A percentile compares a stretch with the other conserved stretches of the same genome.
phyloP scores from a whole-genome alignment of 768 basidiomycete species.

The Amanita phalloides region DNA sequence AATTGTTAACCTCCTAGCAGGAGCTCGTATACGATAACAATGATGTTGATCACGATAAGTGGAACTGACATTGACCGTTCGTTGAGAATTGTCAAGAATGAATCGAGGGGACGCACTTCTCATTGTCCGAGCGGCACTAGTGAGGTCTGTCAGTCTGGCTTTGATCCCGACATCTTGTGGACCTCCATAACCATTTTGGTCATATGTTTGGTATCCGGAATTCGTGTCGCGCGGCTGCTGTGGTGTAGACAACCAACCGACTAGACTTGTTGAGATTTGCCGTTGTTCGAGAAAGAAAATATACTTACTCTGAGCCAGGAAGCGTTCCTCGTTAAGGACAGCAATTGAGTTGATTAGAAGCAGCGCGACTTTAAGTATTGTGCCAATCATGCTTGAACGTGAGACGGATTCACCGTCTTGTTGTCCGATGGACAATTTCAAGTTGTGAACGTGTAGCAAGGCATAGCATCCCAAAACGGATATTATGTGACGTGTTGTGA shows the following conservation, averaged over 20 bases:
- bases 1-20: slow-evolving; percentile 38
- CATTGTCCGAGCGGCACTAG: slow-evolving; percentile 94
- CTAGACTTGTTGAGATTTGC: slow-evolving; percentile 29
- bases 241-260: slow-evolving; percentile 75
- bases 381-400: slow-evolving; percentile 33
- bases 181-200: slow-evolving; percentile 48
- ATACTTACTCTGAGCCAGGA: slow-evolving; percentile 79
- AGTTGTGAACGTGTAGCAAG: not conserved
- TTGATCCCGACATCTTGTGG: slow-evolving; percentile 66
- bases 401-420: not conserved
- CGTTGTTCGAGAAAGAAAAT: slow-evolving; percentile 3
- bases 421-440: not conserved
- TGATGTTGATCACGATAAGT: slow-evolving; percentile 76
- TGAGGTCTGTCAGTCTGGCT: slow-evolving; percentile 81
- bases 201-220: slow-evolving; percentile 52
- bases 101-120: slow-evolving; percentile 58
- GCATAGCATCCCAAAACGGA: not conserved
- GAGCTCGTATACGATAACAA: slow-evolving; percentile 82
- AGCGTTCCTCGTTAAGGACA: slow-evolving; percentile 91
- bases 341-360: slow-evolving; percentile 93
- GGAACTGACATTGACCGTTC: slow-evolving; percentile 51
- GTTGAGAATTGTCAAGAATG: slow-evolving; percentile 8
- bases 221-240: slow-evolving; percentile 49
- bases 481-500: not conserved
- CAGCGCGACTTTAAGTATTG: slow-evolving; percentile 75